Evolutionary conservation across 441 rosid species (phyloP).

Genomic region (Raphanus hybrid): DNA sequence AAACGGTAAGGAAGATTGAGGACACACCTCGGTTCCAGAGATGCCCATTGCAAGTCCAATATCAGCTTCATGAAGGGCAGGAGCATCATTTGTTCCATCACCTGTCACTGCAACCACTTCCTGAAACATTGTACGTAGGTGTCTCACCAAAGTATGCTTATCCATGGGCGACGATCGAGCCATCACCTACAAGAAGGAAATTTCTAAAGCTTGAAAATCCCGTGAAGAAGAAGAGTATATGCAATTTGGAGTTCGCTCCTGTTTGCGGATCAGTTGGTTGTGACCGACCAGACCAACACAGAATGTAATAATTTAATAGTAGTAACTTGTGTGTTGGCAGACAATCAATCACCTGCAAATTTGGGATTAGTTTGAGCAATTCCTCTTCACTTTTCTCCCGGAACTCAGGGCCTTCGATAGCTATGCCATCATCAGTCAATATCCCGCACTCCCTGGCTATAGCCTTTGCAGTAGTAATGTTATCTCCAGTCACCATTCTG

Average conservation of each 20-base stretch:
- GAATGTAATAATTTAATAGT: not conserved
- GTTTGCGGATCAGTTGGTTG: conserved; percentile 7
- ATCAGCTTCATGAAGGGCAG: conserved; percentile 85
- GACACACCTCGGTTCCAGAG: conserved; percentile 81
- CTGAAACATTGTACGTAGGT: conserved; percentile 67
- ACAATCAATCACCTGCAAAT: conserved; percentile 36
- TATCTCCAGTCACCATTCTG: conserved; percentile 82
- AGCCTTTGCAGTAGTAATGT: conserved; percentile 78
- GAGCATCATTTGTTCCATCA: conserved; percentile 88
- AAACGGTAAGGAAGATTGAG: conserved; percentile 9
- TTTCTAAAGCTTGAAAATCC: conserved; percentile 1
- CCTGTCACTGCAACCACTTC: conserved; percentile 87
- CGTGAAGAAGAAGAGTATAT: conserved; percentile 15
- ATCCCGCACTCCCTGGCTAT: conserved; percentile 83
- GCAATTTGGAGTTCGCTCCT: conserved; percentile 2
- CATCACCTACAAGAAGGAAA: conserved; percentile 57
- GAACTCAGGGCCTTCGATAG: conserved; percentile 77
- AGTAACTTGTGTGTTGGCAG: conserved; percentile 22
- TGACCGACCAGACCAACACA: not conserved
- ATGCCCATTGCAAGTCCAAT: conserved; percentile 88
- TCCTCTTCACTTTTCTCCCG: conserved; percentile 69
- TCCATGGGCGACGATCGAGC: conserved; percentile 81
- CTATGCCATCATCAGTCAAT: conserved; percentile 72
- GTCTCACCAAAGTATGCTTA: conserved; percentile 75
- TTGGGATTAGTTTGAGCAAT: conserved; percentile 67